Base-by-base conservation (phyloP, 2,329 filamentous ascomycete genomes). In the Curvularia sp. region DNA sequence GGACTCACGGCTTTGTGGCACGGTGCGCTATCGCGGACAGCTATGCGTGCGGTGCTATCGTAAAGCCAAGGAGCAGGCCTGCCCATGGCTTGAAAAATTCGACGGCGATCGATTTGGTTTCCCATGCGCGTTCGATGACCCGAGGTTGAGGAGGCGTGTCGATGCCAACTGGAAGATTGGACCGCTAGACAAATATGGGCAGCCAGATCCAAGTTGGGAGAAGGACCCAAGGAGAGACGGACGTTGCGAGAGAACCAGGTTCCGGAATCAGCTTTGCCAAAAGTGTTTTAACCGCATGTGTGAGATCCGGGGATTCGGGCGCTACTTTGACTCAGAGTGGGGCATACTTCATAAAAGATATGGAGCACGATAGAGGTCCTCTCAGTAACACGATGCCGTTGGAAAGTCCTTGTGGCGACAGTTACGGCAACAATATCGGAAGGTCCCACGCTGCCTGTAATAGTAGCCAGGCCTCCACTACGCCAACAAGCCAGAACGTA, bases 281-380 rank as follows among this genome's bases (percentile, higher is more conserved):
- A 61, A 51, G 36, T 71, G 68, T 39, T 71, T 64, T 43, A 65
- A 65, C 12, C 59, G 68, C 6, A 69, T 69, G 61, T 66, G 62
- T 39, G 68, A 69, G 51, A 68, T 70, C 25, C 55, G 60, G 28
- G 64, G 66, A 9, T 70, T 70, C 46, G 65, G 66, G 1, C 56
- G 60, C 7, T 69, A 63, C 34, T 70, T 70, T 38, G 66, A 70
- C 25, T 53, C 57, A 9, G 66, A 66, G 25, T 68, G 64, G 64
- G 66, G 66, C 5, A 64, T 53, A 10, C 45, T 68, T 23, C 66
- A 59, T 15, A 45, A 49, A 9, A 54, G 53, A 10, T 59, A 53
- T 15, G 59, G 59, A 4, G 39, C 59, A 8, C 63, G 53, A 61
- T 25, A 3, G 38, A 32, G n/a, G 13, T 5, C 5, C 23, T 13